Evolutionary conservation across 2,329 filamentous ascomycete species (phyloP).

Genomic region (Zymoseptoria tritici): DNA sequence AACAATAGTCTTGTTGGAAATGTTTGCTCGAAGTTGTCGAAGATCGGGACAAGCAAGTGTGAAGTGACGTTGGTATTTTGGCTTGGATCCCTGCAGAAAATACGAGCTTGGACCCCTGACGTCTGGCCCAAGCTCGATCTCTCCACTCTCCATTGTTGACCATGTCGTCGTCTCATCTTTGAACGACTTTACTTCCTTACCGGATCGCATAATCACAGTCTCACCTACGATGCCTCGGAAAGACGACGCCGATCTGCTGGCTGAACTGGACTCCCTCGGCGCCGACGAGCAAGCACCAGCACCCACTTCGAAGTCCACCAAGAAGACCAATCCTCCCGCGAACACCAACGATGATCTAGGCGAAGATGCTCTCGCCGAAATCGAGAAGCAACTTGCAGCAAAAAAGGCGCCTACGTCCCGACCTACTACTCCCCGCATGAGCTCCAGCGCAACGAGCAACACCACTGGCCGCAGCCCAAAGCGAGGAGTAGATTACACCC

Average conservation of each 20-base stretch:
- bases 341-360: conserved; percentile 32
- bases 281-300: conserved; percentile 12
- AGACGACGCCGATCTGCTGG: conserved; percentile 30
- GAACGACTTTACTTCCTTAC: too few species aligned
- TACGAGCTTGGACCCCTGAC: background rate
- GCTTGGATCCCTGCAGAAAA: background rate
- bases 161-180: background rate
- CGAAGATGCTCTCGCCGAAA: conserved; percentile 77
- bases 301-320: conserved; percentile 36
- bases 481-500: conserved; percentile 41
- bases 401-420: conserved; percentile 60
- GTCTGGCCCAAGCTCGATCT: background rate
- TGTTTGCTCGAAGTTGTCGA: background rate
- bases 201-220: conserved; percentile 13
- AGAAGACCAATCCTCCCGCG: conserved; percentile 15
- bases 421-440: conserved; percentile 71
- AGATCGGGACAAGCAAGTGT: background rate
- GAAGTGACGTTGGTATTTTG: background rate
- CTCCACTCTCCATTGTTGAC: background rate
- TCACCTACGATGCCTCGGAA: conserved; percentile 34
- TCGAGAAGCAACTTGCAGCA: conserved; percentile 71
- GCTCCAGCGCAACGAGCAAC: conserved; percentile 39
- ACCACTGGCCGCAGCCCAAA: conserved; percentile 24
- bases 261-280: conserved; percentile 21
- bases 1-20: background rate